Percentiles rank a stretch among this genome's conserved stretches.
Conservation (phyloP, 2,329 filamentous ascomycete genomes). For the Pochonia chlamydosporia region DNA sequence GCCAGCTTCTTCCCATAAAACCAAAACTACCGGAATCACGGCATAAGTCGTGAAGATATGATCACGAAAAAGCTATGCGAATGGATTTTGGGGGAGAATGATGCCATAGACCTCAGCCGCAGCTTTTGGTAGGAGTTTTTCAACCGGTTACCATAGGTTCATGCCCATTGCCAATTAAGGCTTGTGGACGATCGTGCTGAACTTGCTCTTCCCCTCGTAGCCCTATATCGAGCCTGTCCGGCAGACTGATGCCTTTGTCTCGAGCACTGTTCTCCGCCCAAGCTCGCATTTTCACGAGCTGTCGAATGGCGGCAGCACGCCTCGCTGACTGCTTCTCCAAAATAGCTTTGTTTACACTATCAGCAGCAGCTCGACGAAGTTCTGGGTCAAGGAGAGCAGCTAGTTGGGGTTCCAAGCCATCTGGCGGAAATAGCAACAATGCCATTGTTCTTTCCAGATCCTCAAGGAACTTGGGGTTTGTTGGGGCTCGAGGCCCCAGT, state of each 20-base stretch:
- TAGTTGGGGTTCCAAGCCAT: conserved; percentile 70
- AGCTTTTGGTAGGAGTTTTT: conserved; percentile 6
- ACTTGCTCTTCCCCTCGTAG: conserved; percentile 30
- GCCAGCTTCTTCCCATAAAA: background rate
- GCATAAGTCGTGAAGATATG: too few relatives aligned
- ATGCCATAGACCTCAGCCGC: background rate
- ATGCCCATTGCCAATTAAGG: conserved; percentile 32
- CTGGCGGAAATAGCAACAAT: conserved; percentile 79
- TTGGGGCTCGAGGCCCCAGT: conserved; percentile 79
- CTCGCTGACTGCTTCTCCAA: conserved; percentile 65
- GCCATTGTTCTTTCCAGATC: conserved; percentile 92
- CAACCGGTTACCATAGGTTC: conserved; percentile 49
- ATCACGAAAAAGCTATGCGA: too few relatives aligned
- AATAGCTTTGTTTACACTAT: conserved; percentile 84
- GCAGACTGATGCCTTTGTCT: conserved; percentile 23
- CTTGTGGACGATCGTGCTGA: conserved; percentile 15
- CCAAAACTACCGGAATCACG: too few relatives aligned
- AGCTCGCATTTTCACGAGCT: conserved; percentile 72
- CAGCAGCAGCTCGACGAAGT: conserved; percentile 77
- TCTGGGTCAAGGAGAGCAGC: conserved; percentile 72
- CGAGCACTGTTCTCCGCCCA: conserved; percentile 71
- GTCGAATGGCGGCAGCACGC: conserved; percentile 75
- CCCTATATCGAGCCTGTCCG: conserved; percentile 30
- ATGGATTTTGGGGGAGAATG: background rate
- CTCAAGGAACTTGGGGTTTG: conserved; percentile 72